Evolutionary conservation across 2,329 filamentous ascomycete species (phyloP).

Genomic region (Ophiostoma sp.): DNA sequence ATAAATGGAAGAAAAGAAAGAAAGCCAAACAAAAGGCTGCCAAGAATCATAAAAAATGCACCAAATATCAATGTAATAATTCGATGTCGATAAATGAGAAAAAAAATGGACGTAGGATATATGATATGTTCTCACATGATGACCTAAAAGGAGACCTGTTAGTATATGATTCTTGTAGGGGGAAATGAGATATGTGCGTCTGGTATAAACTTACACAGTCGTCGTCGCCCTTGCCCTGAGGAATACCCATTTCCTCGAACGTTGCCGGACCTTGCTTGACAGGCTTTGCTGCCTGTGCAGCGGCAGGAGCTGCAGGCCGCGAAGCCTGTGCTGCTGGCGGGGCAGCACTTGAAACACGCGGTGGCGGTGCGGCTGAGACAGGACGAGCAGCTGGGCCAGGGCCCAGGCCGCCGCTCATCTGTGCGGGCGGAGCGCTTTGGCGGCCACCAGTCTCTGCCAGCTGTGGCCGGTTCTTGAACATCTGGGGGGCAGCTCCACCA

Average conservation of each 20-base stretch:
- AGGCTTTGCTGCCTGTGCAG: slow-evolving; percentile 14
- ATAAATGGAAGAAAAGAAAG: background rate
- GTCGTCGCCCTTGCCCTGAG: slow-evolving; percentile 75
- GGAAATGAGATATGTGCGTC: background rate
- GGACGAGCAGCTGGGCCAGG: slow-evolving; percentile 3
- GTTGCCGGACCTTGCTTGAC: slow-evolving; percentile 77
- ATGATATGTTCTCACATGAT: slow-evolving; percentile 21
- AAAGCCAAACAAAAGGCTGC: background rate
- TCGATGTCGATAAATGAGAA: background rate
- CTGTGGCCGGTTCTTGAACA: slow-evolving; percentile 26
- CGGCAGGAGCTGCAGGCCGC: slow-evolving; percentile 16
- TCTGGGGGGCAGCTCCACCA: slow-evolving; percentile 29
- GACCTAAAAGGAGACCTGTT: background rate
- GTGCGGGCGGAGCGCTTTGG: slow-evolving; percentile 41
- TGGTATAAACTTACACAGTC: slow-evolving; percentile 72
- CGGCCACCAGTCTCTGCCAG: slow-evolving; percentile 34
- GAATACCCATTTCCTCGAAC: slow-evolving; percentile 98
- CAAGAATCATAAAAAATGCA: background rate
- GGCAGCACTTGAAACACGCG: slow-evolving; percentile 11
- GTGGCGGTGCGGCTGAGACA: slow-evolving; percentile 14
- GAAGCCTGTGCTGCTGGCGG: slow-evolving; percentile 13
- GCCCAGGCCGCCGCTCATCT: slow-evolving; percentile 27
- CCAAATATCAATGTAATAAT: background rate
- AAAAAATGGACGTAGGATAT: background rate
- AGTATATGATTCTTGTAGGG: background rate